Base-by-base conservation (phyloP, 1,284 basidiomycete species). In the Gymnopus androsaceus region DNA sequence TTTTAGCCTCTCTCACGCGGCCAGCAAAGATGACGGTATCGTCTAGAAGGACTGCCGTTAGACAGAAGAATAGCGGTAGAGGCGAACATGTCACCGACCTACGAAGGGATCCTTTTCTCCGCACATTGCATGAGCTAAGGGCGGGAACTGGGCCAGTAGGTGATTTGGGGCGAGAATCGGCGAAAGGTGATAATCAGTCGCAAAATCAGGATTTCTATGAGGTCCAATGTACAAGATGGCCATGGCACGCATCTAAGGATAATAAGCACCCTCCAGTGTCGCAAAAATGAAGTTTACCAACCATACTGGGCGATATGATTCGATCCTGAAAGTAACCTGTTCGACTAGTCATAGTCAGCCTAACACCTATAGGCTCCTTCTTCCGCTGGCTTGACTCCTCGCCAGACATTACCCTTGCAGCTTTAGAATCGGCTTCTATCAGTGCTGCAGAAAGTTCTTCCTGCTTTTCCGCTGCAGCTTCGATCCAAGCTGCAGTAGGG, bases 161-260 rank as follows among this genome's bases (percentile, higher is more conserved):
- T 85, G 78, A 33, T 81, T 76, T 0, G 96, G 96, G 3, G 95
- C 86, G 47, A 98, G 83, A 63, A 98, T 90, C 0, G 96, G 96
- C 11, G 94, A 97, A 59, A 99, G 87, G 73, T 91, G 88, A 72
- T 98, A 98, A 77, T 99, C 95, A 40, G 90, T 90, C 56, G 88
- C 85, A 69, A 98, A 94, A 71, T 98, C 94, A 14, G 96, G 95
- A 67, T 94, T 90, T 53, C 87, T 87, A 64, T 91, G 84, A 0
- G 95, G 95, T 1, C 96, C 96, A 59, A 98, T 90, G 73, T 98
- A 98, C 56, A 98, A 78, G 64, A 98, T 95, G 1, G 95, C 95
- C 95, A 98, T 98, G 1, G 95, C 94, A 40, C 96, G 90, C 91
- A 98, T 96, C 94, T 96, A 63, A 40, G 34, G 28, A 33, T 47